Percentiles rank a stretch among this genome's conserved stretches.
Evolutionary conservation across 176 grass and related monocot species (phyloP).

Genomic region (Cocos nucifera): DNA sequence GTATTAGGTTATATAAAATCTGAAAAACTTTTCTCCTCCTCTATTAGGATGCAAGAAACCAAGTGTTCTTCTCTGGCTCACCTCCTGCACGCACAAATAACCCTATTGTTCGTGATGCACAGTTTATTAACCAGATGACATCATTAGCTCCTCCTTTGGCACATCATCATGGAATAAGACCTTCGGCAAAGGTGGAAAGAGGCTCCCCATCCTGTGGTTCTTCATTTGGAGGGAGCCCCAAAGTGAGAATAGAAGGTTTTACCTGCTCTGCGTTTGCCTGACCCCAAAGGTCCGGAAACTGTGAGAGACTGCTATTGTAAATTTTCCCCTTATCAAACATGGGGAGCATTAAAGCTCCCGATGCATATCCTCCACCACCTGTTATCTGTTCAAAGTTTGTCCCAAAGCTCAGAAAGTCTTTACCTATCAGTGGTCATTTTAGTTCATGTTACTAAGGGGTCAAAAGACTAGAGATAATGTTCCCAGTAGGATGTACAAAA

Average conservation of each 20-base stretch:
- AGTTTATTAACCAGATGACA: neutral
- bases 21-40: neutral
- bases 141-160: neutral
- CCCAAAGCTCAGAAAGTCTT: no score
- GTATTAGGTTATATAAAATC: neutral
- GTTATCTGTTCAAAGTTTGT: no score
- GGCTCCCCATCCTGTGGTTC: neutral
- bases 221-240: neutral
- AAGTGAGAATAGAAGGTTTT: conserved; percentile 1
- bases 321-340: no score
- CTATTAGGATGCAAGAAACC: neutral
- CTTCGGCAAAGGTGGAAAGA: neutral
- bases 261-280: neutral
- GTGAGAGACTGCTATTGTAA: no score
- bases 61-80: conserved; percentile 1
- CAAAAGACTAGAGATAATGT: no score
- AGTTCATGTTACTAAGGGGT: no score
- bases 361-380: no score
- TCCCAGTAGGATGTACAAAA: no score
- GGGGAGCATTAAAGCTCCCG: no score
- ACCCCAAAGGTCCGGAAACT: no score
- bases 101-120: conserved; percentile 4
- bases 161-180: neutral
- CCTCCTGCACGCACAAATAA: conserved; percentile 11
- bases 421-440: no score